phyloP scores from a whole-genome alignment of 345 rosid genomes.

The Lumnitzera littorea region DNA sequence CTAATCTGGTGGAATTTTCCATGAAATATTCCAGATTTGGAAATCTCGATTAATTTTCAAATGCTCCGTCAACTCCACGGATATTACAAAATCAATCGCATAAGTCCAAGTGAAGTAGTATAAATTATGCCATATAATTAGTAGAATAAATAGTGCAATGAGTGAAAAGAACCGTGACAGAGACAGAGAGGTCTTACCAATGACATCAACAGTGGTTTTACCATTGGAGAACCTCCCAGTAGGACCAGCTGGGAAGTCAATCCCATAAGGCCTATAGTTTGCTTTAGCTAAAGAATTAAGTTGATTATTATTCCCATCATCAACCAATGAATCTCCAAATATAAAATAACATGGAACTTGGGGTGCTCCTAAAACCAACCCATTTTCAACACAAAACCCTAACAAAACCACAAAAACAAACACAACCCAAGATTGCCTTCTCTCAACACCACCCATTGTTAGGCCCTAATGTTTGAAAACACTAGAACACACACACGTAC shows the following conservation, averaged over 20 bases:
- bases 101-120: too few species aligned
- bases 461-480: too few species aligned
- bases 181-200: slow-evolving; percentile 13
- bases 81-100: too few species aligned
- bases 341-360: slow-evolving; percentile 34
- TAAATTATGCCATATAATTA: background rate
- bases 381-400: background rate
- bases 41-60: too few species aligned
- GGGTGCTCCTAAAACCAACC: slow-evolving; percentile 1
- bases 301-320: slow-evolving; percentile 35
- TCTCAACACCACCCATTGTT: background rate
- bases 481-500: too few species aligned
- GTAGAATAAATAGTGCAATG: background rate
- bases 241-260: slow-evolving; percentile 34
- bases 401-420: background rate
- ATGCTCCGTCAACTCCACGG: too few species aligned
- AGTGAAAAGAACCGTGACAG: background rate
- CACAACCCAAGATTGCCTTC: background rate
- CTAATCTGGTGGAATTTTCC: too few species aligned
- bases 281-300: slow-evolving; percentile 29
- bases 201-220: slow-evolving; percentile 27
- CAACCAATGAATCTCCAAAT: slow-evolving; percentile 39
- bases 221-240: slow-evolving; percentile 39
- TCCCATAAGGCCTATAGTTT: slow-evolving; percentile 33
- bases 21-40: too few species aligned